Evolutionary conservation across 495 filamentous ascomycete species (phyloP), one percentile per base, ranked within the genome.

Genomic region (Aspergillus panamensis): DNA sequence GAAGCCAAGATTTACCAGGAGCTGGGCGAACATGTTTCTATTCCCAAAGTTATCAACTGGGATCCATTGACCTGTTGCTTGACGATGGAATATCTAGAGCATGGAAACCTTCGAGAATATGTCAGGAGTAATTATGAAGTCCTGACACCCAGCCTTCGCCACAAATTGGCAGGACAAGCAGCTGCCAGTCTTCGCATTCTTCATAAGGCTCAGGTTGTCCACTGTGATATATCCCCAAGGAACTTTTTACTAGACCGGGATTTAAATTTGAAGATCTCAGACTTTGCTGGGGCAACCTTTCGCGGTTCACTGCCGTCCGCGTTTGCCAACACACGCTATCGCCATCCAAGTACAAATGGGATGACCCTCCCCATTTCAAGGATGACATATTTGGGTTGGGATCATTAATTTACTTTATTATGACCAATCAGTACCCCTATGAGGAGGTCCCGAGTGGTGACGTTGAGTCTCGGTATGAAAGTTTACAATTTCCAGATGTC

Each of bases 171-270:
- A 2, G 1, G 6, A 25, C 53, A 55, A 19, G 42, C 42, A 14
- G 31, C 53, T 5, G 30, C 17, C 6, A 40, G 14, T 6, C 29
- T 48, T 12, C 12, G 9, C 12, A 29, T 48, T 47, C 42, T 55
- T 3, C 53, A 55, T 47, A n/a, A 8, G 1, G 14, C 7, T 35
- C 3, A 47, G 5, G 17, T 39, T 16, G 25, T 55, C 7, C 53
- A 55, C 53, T 55, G 53, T 10, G 31, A 55, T 48, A 8, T 55
- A 14, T 48, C 42, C 17, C 53, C 53, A 39, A 55, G 53, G 17
- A 55, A 48, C 42, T 37, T 55, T 32, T 32, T 55, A 7, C 30
- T 55, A 1, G 42, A 55, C 53, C n/a, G 6, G 1, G 43, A 48
- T 3, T 32, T 55, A 3, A 48, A 55, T n/a, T 3, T 55, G 6